Evolutionary conservation across 108 stramenopile species (phyloP).

Genomic region (Pseudonitzschia multistriata): DNA sequence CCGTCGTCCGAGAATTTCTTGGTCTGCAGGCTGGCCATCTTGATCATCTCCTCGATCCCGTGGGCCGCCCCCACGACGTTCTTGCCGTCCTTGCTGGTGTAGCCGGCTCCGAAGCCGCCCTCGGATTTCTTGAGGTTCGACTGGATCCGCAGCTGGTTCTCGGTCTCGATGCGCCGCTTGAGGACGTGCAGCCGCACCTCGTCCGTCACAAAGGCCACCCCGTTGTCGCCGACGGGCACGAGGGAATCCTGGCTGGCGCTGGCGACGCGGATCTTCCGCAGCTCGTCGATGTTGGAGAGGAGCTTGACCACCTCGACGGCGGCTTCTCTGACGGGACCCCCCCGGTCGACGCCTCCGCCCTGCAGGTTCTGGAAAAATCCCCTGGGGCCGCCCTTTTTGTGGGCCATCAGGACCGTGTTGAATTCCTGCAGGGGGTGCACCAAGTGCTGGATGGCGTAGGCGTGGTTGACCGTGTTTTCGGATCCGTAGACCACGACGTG

Average conservation of each 20-base stretch:
- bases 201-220: conserved; percentile 55
- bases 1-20: conserved; percentile 36
- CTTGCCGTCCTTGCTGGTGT: conserved; percentile 41
- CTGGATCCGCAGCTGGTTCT: conserved; percentile 37
- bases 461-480: conserved; percentile 50
- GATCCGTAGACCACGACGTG: conserved; percentile 55
- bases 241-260: conserved; percentile 55
- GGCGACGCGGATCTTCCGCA: conserved; percentile 41
- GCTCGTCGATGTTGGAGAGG: conserved; percentile 30
- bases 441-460: conserved; percentile 31
- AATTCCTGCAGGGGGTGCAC: conserved; percentile 35
- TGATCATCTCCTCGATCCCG: conserved; percentile 68
- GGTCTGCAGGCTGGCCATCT: conserved; percentile 36
- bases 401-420: conserved; percentile 57
- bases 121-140: conserved; percentile 56
- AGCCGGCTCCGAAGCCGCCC: conserved; percentile 62
- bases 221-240: conserved; percentile 52
- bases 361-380: conserved; percentile 41
- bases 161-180: conserved; percentile 39
- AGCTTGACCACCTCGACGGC: conserved; percentile 35
- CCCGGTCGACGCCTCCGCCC: conserved; percentile 65
- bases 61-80: conserved; percentile 66
- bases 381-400: conserved; percentile 32
- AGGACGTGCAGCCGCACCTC: conserved; percentile 45
- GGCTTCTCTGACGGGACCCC: conserved; percentile 53